Base-by-base conservation (phyloP, 139 green algal species). In the Limnomonas spitsbergensis region DNA sequence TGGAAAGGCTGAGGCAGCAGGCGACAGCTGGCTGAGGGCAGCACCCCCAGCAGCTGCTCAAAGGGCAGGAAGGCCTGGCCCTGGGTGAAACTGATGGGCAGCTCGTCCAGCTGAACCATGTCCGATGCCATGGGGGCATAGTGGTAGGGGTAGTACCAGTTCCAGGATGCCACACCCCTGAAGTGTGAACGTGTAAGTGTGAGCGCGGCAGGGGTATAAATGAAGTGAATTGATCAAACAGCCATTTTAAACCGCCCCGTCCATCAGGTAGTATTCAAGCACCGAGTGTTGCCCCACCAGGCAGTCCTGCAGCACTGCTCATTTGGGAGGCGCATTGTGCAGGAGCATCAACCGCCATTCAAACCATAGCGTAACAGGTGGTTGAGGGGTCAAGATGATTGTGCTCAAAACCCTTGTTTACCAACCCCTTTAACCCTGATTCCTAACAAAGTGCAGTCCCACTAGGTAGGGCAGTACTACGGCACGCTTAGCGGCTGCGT, bases 71-170 rank as follows among this genome's bases (percentile, higher is more conserved):
- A 96, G 67, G 95, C 92, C 38, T 83, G 79, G 54, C 94, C 94
- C 26, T 87, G 84, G 26, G 70, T 80, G 75, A 97, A 98, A 1
- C 39, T 61, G 0, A 90, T 61, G 14, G 47, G 14, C 47, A 61
- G 47, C 20, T 61, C 34, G 2, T 42, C 35, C 14, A 78, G 73
- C 3, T 40, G 14, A 9, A 79, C 36, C 80, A 87, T 75, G 69
- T 90, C 93, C 0, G 88, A 94, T 24, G 90, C 89, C 87, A 95
- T 94, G 66, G 95, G 94, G 0, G 94, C 91, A 81, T 95, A 98
- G 82, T 98, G 92, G 83, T 92, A 93, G 4, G 94, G 94, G 84
- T 97, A 98, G 85, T 92, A 98, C 93, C 93, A 98, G 76, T 90
- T 88, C 94, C 94, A 98, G n/a, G 88, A 94, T 2, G 89, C 92